Percentiles rank a stretch among this genome's conserved stretches.
phyloP scores from a whole-genome alignment of 2,329 filamentous ascomycete species.

The Aureobasidium sp. region DNA sequence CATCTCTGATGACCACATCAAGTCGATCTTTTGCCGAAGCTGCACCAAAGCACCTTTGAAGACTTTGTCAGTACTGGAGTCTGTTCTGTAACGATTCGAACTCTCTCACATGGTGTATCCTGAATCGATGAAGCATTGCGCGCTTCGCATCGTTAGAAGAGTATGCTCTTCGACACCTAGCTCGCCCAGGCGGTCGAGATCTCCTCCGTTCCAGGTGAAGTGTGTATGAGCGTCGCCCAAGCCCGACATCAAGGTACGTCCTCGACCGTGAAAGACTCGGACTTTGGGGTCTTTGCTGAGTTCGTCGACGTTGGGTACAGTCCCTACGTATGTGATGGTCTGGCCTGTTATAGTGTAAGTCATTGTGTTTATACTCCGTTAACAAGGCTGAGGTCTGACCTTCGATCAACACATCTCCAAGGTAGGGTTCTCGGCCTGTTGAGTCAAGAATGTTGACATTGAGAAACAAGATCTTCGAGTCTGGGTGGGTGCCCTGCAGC shows the following conservation, averaged over 20 bases:
- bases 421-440: conserved; percentile 31
- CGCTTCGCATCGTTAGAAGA: conserved; percentile 36
- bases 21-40: conserved; percentile 40
- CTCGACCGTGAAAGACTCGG: conserved; percentile 32
- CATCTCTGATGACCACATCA: conserved; percentile 41
- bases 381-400: conserved; percentile 20
- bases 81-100: too few relatives aligned
- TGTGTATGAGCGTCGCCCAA: conserved; percentile 44
- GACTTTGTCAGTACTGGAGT: not conserved
- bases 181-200: conserved; percentile 35
- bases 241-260: conserved; percentile 43
- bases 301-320: conserved; percentile 25
- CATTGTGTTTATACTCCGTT: not conserved
- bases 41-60: conserved; percentile 33
- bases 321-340: conserved; percentile 29
- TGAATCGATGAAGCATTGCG: conserved; percentile 40
- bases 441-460: conserved; percentile 36
- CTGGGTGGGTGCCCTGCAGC: conserved; percentile 28
- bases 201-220: conserved; percentile 41
- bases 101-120: conserved; percentile 39
- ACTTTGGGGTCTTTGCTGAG: conserved; percentile 27
- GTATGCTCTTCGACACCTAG: conserved; percentile 42
- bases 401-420: conserved; percentile 34
- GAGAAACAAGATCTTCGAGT: conserved; percentile 30
- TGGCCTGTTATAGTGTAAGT: conserved; percentile 20